Evolutionary conservation across 768 basidiomycete species (phyloP).

Genomic region (Boletus patriciae): DNA sequence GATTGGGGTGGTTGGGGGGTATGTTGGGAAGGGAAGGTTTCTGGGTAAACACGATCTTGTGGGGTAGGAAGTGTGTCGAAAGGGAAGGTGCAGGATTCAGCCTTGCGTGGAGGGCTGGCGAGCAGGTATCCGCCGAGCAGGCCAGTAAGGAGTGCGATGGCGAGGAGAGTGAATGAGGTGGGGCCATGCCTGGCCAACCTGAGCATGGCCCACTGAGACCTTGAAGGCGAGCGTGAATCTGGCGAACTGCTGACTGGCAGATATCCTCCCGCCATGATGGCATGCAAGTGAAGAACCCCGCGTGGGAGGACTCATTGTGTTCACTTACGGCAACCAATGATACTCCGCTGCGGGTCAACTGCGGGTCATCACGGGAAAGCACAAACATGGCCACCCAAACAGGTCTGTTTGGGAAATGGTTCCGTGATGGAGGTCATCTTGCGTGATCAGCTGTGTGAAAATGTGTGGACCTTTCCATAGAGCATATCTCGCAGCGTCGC

Average conservation of each 20-base stretch:
- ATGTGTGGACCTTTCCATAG: background rate
- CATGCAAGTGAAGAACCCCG: background rate
- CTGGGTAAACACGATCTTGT: background rate
- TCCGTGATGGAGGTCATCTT: too few relatives aligned
- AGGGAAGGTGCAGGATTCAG: conserved; percentile 23
- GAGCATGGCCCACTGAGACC: conserved; percentile 11
- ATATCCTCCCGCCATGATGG: conserved; percentile 12
- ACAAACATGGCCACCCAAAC: too few relatives aligned
- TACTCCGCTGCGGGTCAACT: too few relatives aligned
- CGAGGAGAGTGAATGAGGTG: conserved; percentile 16
- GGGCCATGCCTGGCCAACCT: conserved; percentile 19
- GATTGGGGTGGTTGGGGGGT: background rate
- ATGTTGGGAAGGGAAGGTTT: background rate
- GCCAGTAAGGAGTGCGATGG: conserved; percentile 23
- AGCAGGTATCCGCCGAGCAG: conserved; percentile 29
- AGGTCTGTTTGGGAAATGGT: too few relatives aligned
- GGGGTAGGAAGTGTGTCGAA: conserved; percentile 1
- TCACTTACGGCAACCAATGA: too few relatives aligned
- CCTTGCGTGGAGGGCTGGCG: conserved; percentile 11
- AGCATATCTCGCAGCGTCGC: background rate
- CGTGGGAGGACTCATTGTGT: background rate
- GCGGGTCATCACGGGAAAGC: too few relatives aligned
- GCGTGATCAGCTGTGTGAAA: too few relatives aligned
- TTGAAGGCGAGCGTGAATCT: conserved; percentile 2
- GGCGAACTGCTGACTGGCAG: conserved; percentile 20